phyloP scores from a whole-genome alignment of 768 basidiomycete genomes.

The Mycena pura region DNA sequence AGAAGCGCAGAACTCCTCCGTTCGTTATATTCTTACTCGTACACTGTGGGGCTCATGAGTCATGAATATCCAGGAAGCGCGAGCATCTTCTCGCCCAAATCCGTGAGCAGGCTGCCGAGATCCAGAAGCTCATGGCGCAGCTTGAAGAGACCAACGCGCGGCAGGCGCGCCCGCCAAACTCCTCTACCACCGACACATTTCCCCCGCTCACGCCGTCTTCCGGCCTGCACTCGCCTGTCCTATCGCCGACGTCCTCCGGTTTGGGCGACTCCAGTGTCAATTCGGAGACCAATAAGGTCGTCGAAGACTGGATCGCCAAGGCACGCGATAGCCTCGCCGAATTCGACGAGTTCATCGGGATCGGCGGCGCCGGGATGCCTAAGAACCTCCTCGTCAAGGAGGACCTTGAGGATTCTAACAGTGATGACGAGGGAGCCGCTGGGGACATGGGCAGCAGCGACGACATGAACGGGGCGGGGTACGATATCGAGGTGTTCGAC shows the following conservation, averaged over 20 bases:
- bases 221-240: slow-evolving; percentile 43
- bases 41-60: not conserved
- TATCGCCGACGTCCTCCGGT: slow-evolving; percentile 45
- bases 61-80: slow-evolving; percentile 62
- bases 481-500: slow-evolving; percentile 51
- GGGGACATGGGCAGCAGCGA: slow-evolving; percentile 43
- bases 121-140: slow-evolving; percentile 72
- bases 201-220: slow-evolving; percentile 35
- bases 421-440: slow-evolving; percentile 50
- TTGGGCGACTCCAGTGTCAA: slow-evolving; percentile 35
- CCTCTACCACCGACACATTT: slow-evolving; percentile 28
- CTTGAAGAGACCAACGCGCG: slow-evolving; percentile 55
- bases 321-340: slow-evolving; percentile 73
- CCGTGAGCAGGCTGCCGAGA: slow-evolving; percentile 74
- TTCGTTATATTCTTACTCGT: slow-evolving; percentile 44
- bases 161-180: slow-evolving; percentile 23
- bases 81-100: slow-evolving; percentile 82
- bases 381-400: slow-evolving; percentile 57
- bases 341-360: slow-evolving; percentile 70
- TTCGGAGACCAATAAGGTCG: slow-evolving; percentile 57
- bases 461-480: slow-evolving; percentile 40
- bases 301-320: slow-evolving; percentile 80
- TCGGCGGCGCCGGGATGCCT: slow-evolving; percentile 62
- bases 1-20: slow-evolving; percentile 82
- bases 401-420: slow-evolving; percentile 49